Conservation (phyloP, 2,329 filamentous ascomycete species). For the Myotisia sp. region DNA sequence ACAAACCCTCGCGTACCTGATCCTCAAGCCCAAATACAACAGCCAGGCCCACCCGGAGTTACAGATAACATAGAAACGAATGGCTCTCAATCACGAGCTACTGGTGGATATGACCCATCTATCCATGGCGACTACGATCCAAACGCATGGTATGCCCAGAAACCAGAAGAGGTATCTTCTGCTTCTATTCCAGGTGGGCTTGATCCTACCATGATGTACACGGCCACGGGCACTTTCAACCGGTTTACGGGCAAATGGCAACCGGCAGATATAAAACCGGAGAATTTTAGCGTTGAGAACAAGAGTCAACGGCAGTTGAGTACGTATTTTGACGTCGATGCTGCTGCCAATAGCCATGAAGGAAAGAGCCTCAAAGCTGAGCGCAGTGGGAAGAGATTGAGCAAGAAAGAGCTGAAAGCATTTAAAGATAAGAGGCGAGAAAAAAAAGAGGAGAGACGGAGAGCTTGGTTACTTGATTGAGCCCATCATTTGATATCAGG, state of each 20-base stretch:
- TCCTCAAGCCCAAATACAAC: constrained; percentile 7
- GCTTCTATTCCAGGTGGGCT: constrained; percentile 20
- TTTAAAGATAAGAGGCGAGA: constrained; percentile 82
- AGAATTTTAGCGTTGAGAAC: constrained; percentile 71
- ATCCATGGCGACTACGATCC: constrained; percentile 96
- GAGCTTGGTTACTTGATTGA: constrained; percentile 82
- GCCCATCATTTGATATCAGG: background rate
- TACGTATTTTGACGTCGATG: constrained; percentile 90
- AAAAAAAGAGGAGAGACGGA: constrained; percentile 85
- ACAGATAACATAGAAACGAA: constrained; percentile 21
- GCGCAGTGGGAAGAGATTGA: constrained; percentile 67
- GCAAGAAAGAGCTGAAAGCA: constrained; percentile 72
- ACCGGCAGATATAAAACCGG: constrained; percentile 49
- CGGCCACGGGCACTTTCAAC: constrained; percentile 67
- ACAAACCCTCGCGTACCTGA: constrained; percentile 65
- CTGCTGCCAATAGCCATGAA: constrained; percentile 79
- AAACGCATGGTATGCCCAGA: constrained; percentile 78
- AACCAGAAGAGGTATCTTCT: constrained; percentile 23
- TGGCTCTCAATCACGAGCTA: constrained; percentile 29
- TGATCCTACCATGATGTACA: constrained; percentile 42
- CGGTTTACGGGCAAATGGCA: constrained; percentile 81
- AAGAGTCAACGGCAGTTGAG: constrained; percentile 82
- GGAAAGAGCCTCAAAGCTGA: constrained; percentile 86
- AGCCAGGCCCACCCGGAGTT: constrained; percentile 18
- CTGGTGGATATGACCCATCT: constrained; percentile 79